Percentiles rank a stretch among this genome's conserved stretches.
phyloP scores from a whole-genome alignment of 1,284 basidiomycete species.

The Agaricales sp. region DNA sequence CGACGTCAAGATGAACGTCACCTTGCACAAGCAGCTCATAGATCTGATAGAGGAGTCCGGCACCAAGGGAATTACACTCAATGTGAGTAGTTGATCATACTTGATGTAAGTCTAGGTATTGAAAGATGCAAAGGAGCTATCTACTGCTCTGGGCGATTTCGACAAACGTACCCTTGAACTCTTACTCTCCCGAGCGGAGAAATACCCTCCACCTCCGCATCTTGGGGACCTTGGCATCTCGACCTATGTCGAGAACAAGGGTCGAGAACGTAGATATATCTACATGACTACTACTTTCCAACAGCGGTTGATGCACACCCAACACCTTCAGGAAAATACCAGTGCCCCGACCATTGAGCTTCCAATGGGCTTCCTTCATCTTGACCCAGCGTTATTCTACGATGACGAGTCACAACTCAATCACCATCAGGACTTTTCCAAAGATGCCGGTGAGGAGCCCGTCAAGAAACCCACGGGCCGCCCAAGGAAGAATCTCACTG shows the following conservation, averaged over 20 bases:
- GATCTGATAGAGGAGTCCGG: conserved; percentile 59
- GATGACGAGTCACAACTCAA: conserved; percentile 27
- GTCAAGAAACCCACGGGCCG: conserved; percentile 18
- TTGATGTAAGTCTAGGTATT: conserved; percentile 10
- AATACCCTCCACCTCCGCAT: conserved; percentile 51
- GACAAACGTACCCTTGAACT: conserved; percentile 73
- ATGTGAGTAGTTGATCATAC: conserved; percentile 30
- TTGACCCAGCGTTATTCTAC: conserved; percentile 42
- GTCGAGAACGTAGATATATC: conserved; percentile 71
- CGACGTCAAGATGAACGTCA: conserved; percentile 46
- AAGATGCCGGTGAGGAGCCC: conserved; percentile 12
- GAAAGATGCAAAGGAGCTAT: conserved; percentile 46
- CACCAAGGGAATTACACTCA: conserved; percentile 56
- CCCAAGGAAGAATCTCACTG: conserved; percentile 21
- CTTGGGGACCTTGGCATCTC: conserved; percentile 59
- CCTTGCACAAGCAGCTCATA: conserved; percentile 68
- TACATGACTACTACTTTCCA: conserved; percentile 66
- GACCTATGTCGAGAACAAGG: conserved; percentile 62
- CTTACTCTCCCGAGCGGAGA: conserved; percentile 58
- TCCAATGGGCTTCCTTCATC: conserved; percentile 41
- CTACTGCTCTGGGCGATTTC: conserved; percentile 50
- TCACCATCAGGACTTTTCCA: conserved; percentile 39
- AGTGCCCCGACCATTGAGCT: conserved; percentile 29
- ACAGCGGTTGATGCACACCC: conserved; percentile 39
- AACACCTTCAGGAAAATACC: conserved; percentile 42